Base-by-base conservation (phyloP, 1,284 basidiomycete species). In the Flammula alnicola region DNA sequence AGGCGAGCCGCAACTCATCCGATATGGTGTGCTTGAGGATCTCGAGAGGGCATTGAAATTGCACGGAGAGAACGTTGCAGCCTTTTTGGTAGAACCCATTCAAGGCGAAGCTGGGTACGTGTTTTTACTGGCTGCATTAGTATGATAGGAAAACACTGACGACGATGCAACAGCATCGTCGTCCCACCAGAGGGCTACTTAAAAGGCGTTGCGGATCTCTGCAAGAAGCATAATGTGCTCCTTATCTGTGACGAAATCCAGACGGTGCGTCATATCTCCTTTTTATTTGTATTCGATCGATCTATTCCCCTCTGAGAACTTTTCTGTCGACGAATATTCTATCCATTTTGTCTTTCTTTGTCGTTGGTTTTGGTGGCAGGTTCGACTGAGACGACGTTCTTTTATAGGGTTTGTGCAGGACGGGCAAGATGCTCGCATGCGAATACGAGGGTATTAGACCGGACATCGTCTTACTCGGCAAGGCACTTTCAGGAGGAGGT, bases 201-300 rank as follows among this genome's bases (percentile, higher is more conserved):
- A 35, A 68, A 81, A 27, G 73, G 83, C 56, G 87, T 88, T 17
- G 84, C 88, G 47, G 85, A 82, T 54, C 78, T 98, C 16, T 99
- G 97, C 83, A 90, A 88, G 74, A 85, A 93, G 74, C 85, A 97
- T 74, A 95, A 98, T 55, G 94, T 98, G 0, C 78, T 99, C 14
- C 77, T 99, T 39, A 98, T 99, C 66, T 95, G 93, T 62, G 96
- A 99, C 66, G 96, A 99, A 72, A 95, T 99, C 57, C 96, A 99
- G 72, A 98, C 96, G n/a, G 91, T 86, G 51, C 51, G 73, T 64
- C 14, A 11, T 22, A 29, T 33, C n/a, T 41, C 3, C 33, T 47
- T 29, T 36, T 29, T 17, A 42, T 14, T 37, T n/a, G n/a, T n/a
- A n/a, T n/a, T n/a, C n/a, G n/a, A n/a, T n/a, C n/a, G n/a, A n/a